Evolutionary conservation across 257 asterid genomes (phyloP).

Genomic region (Rubia yunnanensis): DNA sequence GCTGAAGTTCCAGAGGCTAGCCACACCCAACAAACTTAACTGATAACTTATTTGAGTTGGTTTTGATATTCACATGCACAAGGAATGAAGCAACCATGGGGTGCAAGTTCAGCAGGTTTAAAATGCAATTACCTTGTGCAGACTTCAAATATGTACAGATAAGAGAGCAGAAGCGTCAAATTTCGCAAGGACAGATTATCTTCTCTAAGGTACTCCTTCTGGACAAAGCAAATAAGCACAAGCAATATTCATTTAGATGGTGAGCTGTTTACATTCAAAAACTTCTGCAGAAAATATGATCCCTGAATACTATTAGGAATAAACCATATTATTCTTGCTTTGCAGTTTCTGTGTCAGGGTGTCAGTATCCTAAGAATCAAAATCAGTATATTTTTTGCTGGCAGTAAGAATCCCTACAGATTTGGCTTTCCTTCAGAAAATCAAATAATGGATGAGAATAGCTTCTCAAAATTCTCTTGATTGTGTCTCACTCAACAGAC

Average conservation of each 20-base stretch:
- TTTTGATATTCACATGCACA: not conserved
- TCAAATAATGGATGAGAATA: not conserved
- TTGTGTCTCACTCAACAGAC: slow-evolving; percentile 1
- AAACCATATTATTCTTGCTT: not conserved
- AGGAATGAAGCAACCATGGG: not conserved
- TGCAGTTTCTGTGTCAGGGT: not conserved
- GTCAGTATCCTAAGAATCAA: not conserved
- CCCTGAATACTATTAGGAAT: not conserved
- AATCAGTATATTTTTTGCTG: not conserved
- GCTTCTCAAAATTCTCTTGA: not conserved
- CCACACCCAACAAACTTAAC: not conserved
- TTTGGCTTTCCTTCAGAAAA: not conserved
- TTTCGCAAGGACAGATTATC: slow-evolving; percentile 81
- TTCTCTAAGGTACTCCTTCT: slow-evolving; percentile 84
- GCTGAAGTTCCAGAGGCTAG: not conserved
- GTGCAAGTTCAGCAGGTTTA: not conserved
- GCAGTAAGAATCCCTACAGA: not conserved
- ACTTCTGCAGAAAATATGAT: not conserved
- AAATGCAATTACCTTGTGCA: slow-evolving; percentile 61
- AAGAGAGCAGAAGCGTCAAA: slow-evolving; percentile 72
- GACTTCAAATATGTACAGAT: slow-evolving; percentile 70
- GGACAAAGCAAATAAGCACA: slow-evolving; percentile 24
- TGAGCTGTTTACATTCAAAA: not conserved
- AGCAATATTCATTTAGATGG: not conserved
- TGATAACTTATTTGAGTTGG: not conserved